Base-by-base conservation (phyloP, 495 filamentous ascomycete species). In the Penicillium ochrochloron region DNA sequence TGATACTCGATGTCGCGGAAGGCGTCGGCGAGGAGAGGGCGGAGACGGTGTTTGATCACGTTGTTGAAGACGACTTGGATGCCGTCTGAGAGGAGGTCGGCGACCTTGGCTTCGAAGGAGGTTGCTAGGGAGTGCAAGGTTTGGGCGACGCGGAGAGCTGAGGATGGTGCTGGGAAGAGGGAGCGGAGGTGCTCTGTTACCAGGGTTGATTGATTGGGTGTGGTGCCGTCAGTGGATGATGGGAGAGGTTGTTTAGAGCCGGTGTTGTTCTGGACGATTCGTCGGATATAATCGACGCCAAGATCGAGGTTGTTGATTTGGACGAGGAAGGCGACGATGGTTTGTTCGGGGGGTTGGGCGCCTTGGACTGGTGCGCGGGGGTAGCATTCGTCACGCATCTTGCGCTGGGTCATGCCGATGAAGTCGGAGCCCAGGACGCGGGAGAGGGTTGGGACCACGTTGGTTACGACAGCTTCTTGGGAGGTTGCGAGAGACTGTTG, bases 261-360 rank as follows among this genome's bases (percentile, higher is more conserved):
- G 12, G 91, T 72, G 56, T 89, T 86, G 46, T 86, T 82, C 48
- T 87, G 80, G 57, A 97, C 86, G 67, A 99, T 97, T 51, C 94
- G 92, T 39, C 87, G 85, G 58, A 93, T 83, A 76, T 99, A 99
- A 70, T 97, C 93, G 62, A 90, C 89, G 15, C 91, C 88, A 25
- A 96, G 82, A 74, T 98, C 95, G 27, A 99, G 86, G 72, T 94
- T 96, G 81, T 99, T 99, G 71, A 97, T 92, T 31, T 97, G 86
- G 12, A 98, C 88, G 10, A 97, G 87, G 77, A 98, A 98, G 5
- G 88, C 76, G 61, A 97, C 83, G 53, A 94, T 87, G 59, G 88
- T 90, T 60, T 92, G 87, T 71, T 98, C 95, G 0, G 92, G 89
- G 1, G 94, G 94, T 48, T 91, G 78, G 12, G 85, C 88, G 48